Base-by-base conservation (phyloP, 1,284 basidiomycete species). In the Rhodotorula sp. region DNA sequence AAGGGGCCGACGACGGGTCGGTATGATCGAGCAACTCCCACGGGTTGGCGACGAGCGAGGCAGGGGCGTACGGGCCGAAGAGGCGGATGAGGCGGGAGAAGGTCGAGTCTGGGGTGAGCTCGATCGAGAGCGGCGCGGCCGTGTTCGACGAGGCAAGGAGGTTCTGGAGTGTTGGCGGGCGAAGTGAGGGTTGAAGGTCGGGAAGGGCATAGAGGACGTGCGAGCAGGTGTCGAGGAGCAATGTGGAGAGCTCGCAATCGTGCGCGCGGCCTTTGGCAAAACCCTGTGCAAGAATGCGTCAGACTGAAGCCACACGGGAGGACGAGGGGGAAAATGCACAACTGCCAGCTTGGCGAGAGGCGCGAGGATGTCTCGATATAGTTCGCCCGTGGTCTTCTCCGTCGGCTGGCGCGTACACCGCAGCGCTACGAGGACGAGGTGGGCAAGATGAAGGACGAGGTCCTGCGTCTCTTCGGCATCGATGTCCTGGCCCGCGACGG, bases 11-110 rank as follows among this genome's bases (percentile, higher is more conserved):
- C 3, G 58, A 51, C 8, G 70, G 41, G n/a, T 76, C 75, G 44
- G 70, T 58, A 53, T 74, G 66, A 32, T 74, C 75, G 56, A 76
- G 62, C 17, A 76, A 63, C 29, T 76, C 75, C 75, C 75, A 76
- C 1, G 75, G 72, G 29, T 76, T 76, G 5, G 64, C 58, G 12
- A 71, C 61, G 12, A 56, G 39, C 4, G 55, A 48, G 2, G 72
- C 12, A 0, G 69, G 69, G 5, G 46, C 27, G 34, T 41, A 55
- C 3, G 56, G 41, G 13, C 72, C 75, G 61, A 76, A 74, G 34
- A 76, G 67, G 8, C 64, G 70, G 3, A 50, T 63, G 17, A 76
- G 70, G 25, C 75, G 69, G 21, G 61, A 57, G 13, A 72, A 61
- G 29, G 60, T 70, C 37, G 65, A 29, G 54, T 76, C 65, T 15